Base-by-base conservation (phyloP, 345 rosid species). In the Pugionium dolabratum region DNA sequence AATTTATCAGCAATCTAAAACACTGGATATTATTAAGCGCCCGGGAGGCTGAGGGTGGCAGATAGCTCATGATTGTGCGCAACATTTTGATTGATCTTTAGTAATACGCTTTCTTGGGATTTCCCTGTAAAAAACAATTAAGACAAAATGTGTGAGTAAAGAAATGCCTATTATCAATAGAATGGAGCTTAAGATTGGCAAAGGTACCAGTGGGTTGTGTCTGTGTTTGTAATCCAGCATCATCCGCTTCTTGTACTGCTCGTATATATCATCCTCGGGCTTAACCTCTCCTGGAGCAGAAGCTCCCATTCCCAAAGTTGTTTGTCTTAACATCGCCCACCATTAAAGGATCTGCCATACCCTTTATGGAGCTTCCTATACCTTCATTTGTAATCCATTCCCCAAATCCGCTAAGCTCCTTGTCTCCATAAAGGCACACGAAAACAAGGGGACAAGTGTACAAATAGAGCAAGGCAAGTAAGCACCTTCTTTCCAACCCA, bases 401-500 rank as follows among this genome's bases (percentile, higher is more conserved):
- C 72, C 57, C 76, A 46, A 67, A 68, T 68, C 41, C 48, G 41
- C 40, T 74, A 68, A 74, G 70, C 69, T 46, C 69, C 41, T 74
- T 34, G 73, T 48, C 54, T 48, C 69, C 78, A 67, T 25, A 9
- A 54, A 62, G 76, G 60, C 47, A 68, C 71, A 75, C 64, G 61
- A 69, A 57, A 62, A 70, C 67, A 50, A 75, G 53, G 72, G 52
- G 50, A 54, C 64, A 54, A 65, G 65, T 54, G 41, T 56, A 75
- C 49, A 69, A 54, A 75, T 58, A 69, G 18, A 18, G 40, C 60
- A 39, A 50, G 66, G 44, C 59, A 32, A 50, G 71, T 32, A 44
- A 57, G 67, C 43, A 95, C 97, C 99, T 91, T 91, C 99, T 91
- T 79, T 91, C 99, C 97, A 91, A 25, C 99, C 99, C 97, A 95